Evolutionary conservation across 1,284 basidiomycete genomes (phyloP).

Genomic region (Pterula multifida): DNA sequence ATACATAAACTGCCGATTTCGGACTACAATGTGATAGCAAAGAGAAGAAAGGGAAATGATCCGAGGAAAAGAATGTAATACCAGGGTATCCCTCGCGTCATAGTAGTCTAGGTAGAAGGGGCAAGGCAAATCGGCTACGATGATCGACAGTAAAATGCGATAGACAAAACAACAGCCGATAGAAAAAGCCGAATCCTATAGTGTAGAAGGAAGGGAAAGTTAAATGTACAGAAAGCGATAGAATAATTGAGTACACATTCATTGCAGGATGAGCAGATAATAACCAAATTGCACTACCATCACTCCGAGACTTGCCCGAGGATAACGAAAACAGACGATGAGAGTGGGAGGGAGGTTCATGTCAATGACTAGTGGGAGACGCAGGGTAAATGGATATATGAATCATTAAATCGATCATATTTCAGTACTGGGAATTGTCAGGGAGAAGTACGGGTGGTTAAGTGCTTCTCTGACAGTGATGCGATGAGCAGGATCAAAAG

Average conservation of each 20-base stretch:
- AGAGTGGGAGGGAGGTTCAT: not conserved
- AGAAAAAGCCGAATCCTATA: not conserved
- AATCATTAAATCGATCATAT: conserved; percentile 8
- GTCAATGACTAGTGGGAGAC: no score
- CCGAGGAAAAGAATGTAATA: not conserved
- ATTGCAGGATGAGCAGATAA: not conserved
- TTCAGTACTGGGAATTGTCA: conserved; percentile 12
- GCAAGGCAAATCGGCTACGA: not conserved
- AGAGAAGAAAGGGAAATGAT: not conserved
- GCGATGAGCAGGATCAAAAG: conserved; percentile 84
- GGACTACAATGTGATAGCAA: not conserved
- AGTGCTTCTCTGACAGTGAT: conserved; percentile 82
- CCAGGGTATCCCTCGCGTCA: not conserved
- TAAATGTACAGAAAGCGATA: not conserved
- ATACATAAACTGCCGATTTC: conserved; percentile 1
- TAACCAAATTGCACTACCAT: not conserved
- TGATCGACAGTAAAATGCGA: not conserved
- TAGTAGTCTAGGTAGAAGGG: not conserved
- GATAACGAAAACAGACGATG: not conserved
- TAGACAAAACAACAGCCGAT: not conserved
- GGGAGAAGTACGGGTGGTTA: conserved; percentile 73
- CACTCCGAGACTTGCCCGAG: not conserved
- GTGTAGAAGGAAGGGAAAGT: not conserved
- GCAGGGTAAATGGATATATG: not conserved
- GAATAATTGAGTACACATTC: not conserved